Conservation (phyloP, 2,329 filamentous ascomycete genomes). For the Nothomitra cinnamomea region DNA sequence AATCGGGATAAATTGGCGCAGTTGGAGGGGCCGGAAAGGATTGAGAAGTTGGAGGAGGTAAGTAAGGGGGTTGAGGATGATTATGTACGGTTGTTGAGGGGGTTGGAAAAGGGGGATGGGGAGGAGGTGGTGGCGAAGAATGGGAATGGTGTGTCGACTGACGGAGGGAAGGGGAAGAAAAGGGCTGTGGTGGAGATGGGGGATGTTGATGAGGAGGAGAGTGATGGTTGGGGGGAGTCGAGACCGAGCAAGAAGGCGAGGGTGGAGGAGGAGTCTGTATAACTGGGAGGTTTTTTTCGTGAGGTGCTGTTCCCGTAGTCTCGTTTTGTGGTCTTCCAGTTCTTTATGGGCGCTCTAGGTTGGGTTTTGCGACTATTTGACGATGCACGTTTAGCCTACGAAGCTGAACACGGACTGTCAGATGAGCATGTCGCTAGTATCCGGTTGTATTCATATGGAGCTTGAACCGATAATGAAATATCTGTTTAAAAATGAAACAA, state of each 20-base stretch:
- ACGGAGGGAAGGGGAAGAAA: background rate
- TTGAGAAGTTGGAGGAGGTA: conserved; percentile 55
- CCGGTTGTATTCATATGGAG: too few relatives aligned
- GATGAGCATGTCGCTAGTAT: background rate
- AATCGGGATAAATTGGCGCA: conserved; percentile 56
- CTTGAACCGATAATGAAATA: too few relatives aligned
- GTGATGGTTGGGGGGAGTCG: background rate
- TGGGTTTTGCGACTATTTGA: background rate
- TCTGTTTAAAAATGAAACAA: too few relatives aligned
- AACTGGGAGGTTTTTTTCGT: background rate
- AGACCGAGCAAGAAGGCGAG: background rate
- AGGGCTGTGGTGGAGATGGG: background rate
- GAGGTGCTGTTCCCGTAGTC: too few relatives aligned
- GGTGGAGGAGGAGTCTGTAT: background rate
- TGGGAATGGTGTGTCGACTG: background rate
- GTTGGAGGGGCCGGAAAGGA: conserved; percentile 48
- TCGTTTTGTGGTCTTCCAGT: too few relatives aligned
- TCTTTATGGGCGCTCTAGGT: background rate
- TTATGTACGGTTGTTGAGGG: conserved; percentile 45
- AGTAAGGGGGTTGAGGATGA: conserved; percentile 52
- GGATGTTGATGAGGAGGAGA: background rate
- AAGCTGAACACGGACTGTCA: background rate
- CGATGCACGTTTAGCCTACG: background rate
- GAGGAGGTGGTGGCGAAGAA: background rate
- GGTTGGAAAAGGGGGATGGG: background rate